Conservation (phyloP, 768 basidiomycete species). For the Pulveroboletus ravenelii region DNA sequence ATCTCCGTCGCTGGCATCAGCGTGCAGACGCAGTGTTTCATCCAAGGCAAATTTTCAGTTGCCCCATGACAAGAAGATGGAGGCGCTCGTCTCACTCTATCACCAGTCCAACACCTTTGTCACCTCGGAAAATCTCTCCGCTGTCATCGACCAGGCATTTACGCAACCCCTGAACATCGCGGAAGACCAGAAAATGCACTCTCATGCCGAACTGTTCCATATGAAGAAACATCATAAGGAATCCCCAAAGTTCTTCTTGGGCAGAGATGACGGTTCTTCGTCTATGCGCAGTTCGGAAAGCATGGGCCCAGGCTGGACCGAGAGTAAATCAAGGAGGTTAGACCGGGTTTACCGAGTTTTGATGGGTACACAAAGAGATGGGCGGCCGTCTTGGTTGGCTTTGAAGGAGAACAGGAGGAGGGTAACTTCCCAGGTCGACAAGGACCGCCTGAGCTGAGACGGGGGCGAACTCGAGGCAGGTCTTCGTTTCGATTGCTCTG, state of each 20-base stretch:
- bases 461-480: conserved; percentile 1
- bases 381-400: conserved; percentile 30
- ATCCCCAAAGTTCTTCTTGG: conserved; percentile 25
- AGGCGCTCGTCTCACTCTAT: conserved; percentile 72
- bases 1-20: conserved; percentile 4
- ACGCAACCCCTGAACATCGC: conserved; percentile 16
- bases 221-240: conserved; percentile 12
- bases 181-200: conserved; percentile 18
- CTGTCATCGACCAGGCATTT: conserved; percentile 64
- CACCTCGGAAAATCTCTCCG: conserved; percentile 61
- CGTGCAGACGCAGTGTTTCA: conserved; percentile 17
- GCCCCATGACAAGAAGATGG: conserved; percentile 41
- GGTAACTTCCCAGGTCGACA: conserved; percentile 15
- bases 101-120: conserved; percentile 71
- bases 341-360: conserved; percentile 23
- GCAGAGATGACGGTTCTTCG: conserved; percentile 18
- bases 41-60: conserved; percentile 18
- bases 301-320: conserved; percentile 31
- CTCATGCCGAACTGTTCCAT: conserved; percentile 9
- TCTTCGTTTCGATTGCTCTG: background rate
- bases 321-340: conserved; percentile 23
- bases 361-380: conserved; percentile 29
- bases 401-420: conserved; percentile 27
- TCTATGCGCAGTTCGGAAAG: conserved; percentile 8
- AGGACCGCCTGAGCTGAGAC: conserved; percentile 6